Evolutionary conservation across 176 grass and related monocot species (phyloP), one percentile per base, ranked within the genome.

Genomic region (Neostapfia colusana): DNA sequence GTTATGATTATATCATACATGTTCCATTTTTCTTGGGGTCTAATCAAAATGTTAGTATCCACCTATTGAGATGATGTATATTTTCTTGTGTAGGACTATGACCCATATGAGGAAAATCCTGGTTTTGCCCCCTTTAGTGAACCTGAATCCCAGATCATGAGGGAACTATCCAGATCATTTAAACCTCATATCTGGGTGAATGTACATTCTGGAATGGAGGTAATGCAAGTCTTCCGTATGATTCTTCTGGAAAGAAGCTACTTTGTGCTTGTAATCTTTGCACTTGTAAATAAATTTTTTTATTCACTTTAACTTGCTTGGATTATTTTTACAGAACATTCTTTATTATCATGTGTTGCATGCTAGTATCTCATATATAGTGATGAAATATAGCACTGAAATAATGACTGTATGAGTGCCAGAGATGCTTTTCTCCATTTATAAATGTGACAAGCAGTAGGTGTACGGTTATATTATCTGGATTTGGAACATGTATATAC

Each of bases 201-300:
- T 82, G 87, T 99, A 69, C 95, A 99, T 72, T 99, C 95, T 67
- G 95, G 95, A 85, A 99, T 95, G 89, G 95, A 99, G 91, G 95
- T 95, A 92, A 83, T 56, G 11, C 31, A 61, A 55, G 57, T 61
- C 12, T 73, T 65, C 25, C 39, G 23, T 71, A 39, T 61, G 35
- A 77, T 25, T 17, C 16, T 15, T 57, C 17, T 14, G 15, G 36
- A 58, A 21, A 57, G 23, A 79, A 60, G 51, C 26, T 69, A 69
- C 25, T 31, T 58, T 41, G 43, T 70, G 39, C 46, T 37, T 45
- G 0, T 3, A 0, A 10, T 50, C 36, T 45, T 38, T 26, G 66
- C 38, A 58, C 26, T 25, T 61, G 39, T 31, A 46, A 69, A 43
- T 69, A 31, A 31, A 31, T n/a, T 49, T n/a, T 49, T 48, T 40